phyloP scores from a whole-genome alignment of 2,329 filamentous ascomycete genomes.

The Fusarium drepaniforme region DNA sequence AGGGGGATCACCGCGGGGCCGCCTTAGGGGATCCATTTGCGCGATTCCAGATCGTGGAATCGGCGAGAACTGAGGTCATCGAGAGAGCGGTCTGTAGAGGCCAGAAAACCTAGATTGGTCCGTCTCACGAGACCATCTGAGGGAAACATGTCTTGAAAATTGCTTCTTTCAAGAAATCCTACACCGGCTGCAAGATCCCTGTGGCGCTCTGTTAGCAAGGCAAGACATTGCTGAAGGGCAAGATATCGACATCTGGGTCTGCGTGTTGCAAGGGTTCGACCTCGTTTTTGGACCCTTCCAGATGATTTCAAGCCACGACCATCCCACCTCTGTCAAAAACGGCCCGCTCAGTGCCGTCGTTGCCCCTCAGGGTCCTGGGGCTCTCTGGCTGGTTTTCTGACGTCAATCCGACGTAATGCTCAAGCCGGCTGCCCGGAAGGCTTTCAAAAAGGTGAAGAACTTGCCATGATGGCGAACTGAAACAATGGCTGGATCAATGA shows the following conservation, averaged over 20 bases:
- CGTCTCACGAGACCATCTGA: not conserved
- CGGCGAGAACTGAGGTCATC: not conserved
- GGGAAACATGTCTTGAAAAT: constrained; percentile 7
- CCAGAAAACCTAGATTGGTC: not conserved
- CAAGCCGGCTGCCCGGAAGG: not conserved
- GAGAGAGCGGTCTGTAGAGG: not conserved
- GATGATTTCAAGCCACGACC: not conserved
- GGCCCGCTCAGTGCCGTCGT: constrained; percentile 9
- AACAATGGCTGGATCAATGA: constrained; percentile 2
- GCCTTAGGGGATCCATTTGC: not conserved
- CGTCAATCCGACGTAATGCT: constrained; percentile 32
- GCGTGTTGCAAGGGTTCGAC: not conserved
- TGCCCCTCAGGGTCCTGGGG: constrained; percentile 16
- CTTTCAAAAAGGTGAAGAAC: not conserved
- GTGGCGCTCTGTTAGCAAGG: not conserved
- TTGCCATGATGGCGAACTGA: constrained; percentile 5
- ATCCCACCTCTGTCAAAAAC: constrained; percentile 6
- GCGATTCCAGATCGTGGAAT: not conserved
- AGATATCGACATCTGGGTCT: not conserved
- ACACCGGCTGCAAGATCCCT: not conserved
- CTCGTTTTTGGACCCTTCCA: constrained; percentile 15
- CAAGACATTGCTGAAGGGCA: not conserved
- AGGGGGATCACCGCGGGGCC: constrained; percentile 31
- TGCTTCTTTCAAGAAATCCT: not conserved
- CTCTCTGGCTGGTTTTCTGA: constrained; percentile 17